phyloP scores from a whole-genome alignment of 139 green algal species.

The Chlorella vulgaris region DNA sequence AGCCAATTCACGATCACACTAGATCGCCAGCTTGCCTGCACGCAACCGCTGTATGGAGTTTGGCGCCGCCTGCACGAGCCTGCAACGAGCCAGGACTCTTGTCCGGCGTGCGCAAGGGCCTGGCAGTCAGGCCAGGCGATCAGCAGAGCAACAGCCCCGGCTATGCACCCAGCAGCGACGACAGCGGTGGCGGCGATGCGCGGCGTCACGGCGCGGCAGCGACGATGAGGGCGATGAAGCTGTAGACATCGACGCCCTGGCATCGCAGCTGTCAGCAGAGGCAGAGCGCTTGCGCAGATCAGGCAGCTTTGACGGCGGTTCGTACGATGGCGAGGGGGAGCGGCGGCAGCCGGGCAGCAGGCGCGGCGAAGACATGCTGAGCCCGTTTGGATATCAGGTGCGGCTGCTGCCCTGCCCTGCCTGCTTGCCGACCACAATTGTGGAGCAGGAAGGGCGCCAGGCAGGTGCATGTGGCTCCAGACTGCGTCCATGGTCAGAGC shows the following conservation, averaged over 20 bases:
- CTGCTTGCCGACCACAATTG: not conserved
- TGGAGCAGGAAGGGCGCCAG: not conserved
- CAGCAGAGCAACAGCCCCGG: not conserved
- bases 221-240: not conserved
- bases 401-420: no score
- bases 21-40: no score
- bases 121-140: not conserved
- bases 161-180: not conserved
- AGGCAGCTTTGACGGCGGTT: not conserved
- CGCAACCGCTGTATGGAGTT: not conserved
- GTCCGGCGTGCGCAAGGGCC: no score
- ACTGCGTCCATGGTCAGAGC: no score
- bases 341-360: not conserved
- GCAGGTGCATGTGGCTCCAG: no score
- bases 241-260: slow-evolving; percentile 58
- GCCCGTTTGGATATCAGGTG: slow-evolving; percentile 25
- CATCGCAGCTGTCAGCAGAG: slow-evolving; percentile 46
- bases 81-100: not conserved
- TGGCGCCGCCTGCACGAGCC: not conserved
- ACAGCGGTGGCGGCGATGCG: not conserved
- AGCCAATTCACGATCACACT: no score
- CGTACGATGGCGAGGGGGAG: not conserved
- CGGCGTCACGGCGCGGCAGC: not conserved
- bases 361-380: not conserved
- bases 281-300: slow-evolving; percentile 37